Evolutionary conservation across 495 filamentous ascomycete genomes (phyloP), one percentile per base, ranked within the genome.

Genomic region (Penicillium coprophilum): DNA sequence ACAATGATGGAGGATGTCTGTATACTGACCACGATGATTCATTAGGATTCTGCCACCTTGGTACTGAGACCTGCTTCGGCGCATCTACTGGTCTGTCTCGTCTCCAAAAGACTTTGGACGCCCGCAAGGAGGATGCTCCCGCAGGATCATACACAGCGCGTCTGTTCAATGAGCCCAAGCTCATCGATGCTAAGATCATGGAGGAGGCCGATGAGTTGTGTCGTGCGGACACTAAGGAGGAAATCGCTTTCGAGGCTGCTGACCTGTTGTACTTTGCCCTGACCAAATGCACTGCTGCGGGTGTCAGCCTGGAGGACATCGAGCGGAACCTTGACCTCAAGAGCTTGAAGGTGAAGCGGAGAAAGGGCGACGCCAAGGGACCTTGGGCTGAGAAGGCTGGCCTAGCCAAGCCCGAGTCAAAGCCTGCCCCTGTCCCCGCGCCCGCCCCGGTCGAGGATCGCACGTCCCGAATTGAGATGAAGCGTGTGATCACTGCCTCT

Each of bases 171-270:
- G 95, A 97, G 54, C 83, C 89, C 53, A 90, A 94, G 72, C 82
- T 97, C 19, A 76, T 96, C 15, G 81, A 88, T 32, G 95, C 94
- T 3, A 98, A 98, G 79, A 96, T 98, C 40, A 94, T 96, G 87
- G 94, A 98, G 72, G 94, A 98, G 69, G 94, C 94, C 3, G 87
- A 91, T 57, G 94, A 98, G 74, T 77, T 98, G 28, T 97, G 94
- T 75, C 82, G 89, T 47, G 94, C 94, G 13, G 81, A 80, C 36
- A 86, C 83, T 11, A 89, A 90, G 50, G 79, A 92, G 50, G 90
- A 97, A 19, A 80, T 97, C 45, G 88, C 94, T 13, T 94, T 94
- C 49, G 94, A 98, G 72, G 91, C 94, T 3, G 94, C 93, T 13
- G 94, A 98, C 67, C 77, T 98, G 50, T 82, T 98, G 21, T 98